Base-by-base conservation (phyloP, 306 rosid species). In the Calophaca sinica region DNA sequence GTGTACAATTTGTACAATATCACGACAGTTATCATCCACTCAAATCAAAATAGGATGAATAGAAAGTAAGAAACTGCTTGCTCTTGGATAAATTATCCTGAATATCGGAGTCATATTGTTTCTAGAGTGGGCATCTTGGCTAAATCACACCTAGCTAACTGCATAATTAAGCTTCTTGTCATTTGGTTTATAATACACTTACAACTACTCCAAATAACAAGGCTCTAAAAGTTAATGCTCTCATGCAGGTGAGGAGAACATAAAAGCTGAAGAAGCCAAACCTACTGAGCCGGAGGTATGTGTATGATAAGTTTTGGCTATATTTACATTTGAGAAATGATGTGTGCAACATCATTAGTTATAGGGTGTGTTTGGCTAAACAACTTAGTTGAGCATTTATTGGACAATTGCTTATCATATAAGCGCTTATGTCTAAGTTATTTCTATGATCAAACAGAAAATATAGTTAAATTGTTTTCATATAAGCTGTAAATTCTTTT, bases 221-320 rank as follows among this genome's bases (percentile, higher is more conserved):
- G 49, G 28, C 63, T 73, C 75, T 46, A 64, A 68, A 44, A 2
- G 15, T 48, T 46, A 35, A 58, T 81, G 39, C 62, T 70, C 44
- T 78, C 52, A 38, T 82, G 78, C 86, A 94, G 99, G 96, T 81
- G 98, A 91, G 49, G 99, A 94, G 6, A 86, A 54, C 84, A 12
- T 70, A 72, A 94, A 92, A 85, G 81, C 80, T 42, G 97, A 90
- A 38, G 97, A 91, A 73, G 54, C 83, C 89, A 94, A 94, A 78
- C 80, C 96, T 7, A 52, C 94, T 31, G 96, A 88, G 68, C 75
- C 90, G 5, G 89, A 82, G 82, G 94, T 86, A 73, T 46, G 73
- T 42, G 51, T 70, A 55, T 31, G 49, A 78, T 65, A 35, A 57
- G 54, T 76, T 71, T 46, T 48, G 8, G 26, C 38, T 76, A 54